A percentile compares a stretch with the other conserved stretches of the same genome.
Conservation (phyloP, 371 early-diverging fungal species). For the Mucor mucedo region DNA sequence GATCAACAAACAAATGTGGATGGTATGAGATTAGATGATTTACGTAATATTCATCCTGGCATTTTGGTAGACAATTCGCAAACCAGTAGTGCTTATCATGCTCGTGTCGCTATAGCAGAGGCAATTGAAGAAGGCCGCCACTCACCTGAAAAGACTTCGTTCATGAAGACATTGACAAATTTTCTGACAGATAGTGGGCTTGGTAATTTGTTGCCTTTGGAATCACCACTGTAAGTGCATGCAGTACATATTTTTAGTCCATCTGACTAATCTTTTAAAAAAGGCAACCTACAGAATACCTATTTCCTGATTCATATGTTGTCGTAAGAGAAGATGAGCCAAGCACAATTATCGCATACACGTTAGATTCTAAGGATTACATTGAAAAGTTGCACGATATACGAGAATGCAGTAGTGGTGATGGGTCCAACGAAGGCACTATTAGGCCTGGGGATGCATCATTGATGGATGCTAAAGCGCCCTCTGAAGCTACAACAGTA, state of each 20-base stretch:
- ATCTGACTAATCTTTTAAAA: not conserved
- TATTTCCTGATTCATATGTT: conserved; percentile 85
- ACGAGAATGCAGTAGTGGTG: conserved; percentile 31
- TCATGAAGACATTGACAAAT: conserved; percentile 81
- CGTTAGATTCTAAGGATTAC: conserved; percentile 67
- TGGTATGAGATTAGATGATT: conserved; percentile 5
- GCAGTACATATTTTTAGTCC: conserved; percentile 17
- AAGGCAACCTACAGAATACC: conserved; percentile 78
- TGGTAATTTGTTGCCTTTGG: conserved; percentile 70
- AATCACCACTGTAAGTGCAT: conserved; percentile 68
- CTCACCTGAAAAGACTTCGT: conserved; percentile 55
- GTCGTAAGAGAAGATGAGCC: conserved; percentile 94
- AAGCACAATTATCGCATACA: conserved; percentile 92
- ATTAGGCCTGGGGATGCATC: conserved; percentile 8
- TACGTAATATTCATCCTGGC: conserved; percentile 30
- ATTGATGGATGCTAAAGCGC: conserved; percentile 2
- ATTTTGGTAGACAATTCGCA: conserved; percentile 7
- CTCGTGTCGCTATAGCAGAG: not conserved
- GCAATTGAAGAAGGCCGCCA: conserved; percentile 25
- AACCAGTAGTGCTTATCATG: not conserved
- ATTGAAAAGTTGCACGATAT: conserved; percentile 47
- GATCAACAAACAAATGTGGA: conserved; percentile 22
- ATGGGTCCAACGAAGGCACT: conserved; percentile 24
- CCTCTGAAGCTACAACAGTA: conserved; percentile 9
- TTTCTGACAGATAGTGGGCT: conserved; percentile 73